Conservation (phyloP, 2,329 filamentous ascomycete species). For the Magnaporthiopsis rhizophila region DNA sequence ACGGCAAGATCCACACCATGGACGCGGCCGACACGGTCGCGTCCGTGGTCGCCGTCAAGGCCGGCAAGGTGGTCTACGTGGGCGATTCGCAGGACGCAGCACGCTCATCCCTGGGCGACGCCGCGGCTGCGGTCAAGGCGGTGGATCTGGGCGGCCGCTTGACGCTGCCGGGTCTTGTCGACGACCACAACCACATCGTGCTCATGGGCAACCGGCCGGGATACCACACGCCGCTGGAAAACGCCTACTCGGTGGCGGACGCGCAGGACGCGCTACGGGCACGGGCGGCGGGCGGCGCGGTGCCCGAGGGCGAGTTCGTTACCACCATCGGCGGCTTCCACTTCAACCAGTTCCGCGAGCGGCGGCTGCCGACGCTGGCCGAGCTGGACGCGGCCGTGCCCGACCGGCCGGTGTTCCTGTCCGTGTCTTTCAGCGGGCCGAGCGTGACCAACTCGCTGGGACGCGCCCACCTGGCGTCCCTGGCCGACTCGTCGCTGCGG, state of each 20-base stretch:
- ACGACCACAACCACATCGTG: constrained; percentile 22
- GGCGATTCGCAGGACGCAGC: constrained; percentile 17
- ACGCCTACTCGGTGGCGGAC: constrained; percentile 18
- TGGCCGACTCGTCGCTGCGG: constrained; percentile 9
- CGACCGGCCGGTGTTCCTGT: constrained; percentile 18
- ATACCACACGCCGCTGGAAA: constrained; percentile 21
- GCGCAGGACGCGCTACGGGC: constrained; percentile 14
- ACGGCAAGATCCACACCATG: constrained; percentile 20
- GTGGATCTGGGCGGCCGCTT: constrained; percentile 17
- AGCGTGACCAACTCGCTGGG: constrained; percentile 19
- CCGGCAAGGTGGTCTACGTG: constrained; percentile 18
- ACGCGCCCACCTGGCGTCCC: constrained; percentile 14
- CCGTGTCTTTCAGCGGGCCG: constrained; percentile 17
- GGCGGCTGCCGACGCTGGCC: constrained; percentile 18
- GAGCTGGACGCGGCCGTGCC: constrained; percentile 20
- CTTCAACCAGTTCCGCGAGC: constrained; percentile 19
- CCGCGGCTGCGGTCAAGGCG: constrained; percentile 7
- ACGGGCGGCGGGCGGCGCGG: constrained; percentile 9
- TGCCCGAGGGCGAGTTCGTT: constrained; percentile 16
- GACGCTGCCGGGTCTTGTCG: constrained; percentile 19
- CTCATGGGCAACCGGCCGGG: constrained; percentile 21
- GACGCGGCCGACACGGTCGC: constrained; percentile 10
- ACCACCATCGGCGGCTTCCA: constrained; percentile 23
- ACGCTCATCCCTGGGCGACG: background rate
- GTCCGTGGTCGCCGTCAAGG: constrained; percentile 17